Base-by-base conservation (phyloP, 192 early-diverging fungal genomes). In the Coemansia sp. region DNA sequence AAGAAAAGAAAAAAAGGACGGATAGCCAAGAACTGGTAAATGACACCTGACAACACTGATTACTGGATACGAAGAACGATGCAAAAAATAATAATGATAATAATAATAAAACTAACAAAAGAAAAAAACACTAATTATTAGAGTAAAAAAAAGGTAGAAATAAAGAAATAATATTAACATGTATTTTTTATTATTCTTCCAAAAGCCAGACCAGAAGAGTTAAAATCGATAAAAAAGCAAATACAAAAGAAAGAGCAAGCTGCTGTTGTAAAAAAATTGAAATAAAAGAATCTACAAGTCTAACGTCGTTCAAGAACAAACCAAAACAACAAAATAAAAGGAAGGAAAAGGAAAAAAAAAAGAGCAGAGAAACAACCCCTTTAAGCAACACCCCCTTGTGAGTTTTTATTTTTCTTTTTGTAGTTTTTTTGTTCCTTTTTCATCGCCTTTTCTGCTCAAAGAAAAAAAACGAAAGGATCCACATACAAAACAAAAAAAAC, bases 1-100 rank as follows among this genome's bases (percentile, higher is more conserved):
- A 57, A 69, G 33, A 60, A 40, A 62, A 31, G 55, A 5, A 56
- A 56, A 17, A 56, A 56, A 20, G 4, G 25, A 8, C 4, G 55
- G 55, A 7, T 17, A 56, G 0, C 31, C 8, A 25, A 22, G 55
- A 8, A 31, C 17, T 7, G 22, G 22, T 25, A 25, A 25, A 25
- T 1, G 22, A 25, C 22, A 25, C 22, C 22, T 25, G 1, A 25
- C 1, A 25, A 25, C 22, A 25, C 22, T 25, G 22, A 25, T 25
- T 25, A 25, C 22, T 25, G 28, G 28, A 55, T 55, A 29, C 52
- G 2, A 14, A 20, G 52, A 20, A 10, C 22, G 51, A 4, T 14
- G 42, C 28, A 10, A 38, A 57, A 60, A 61, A 28, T 63, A 36
- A 63, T 16, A 49, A 49, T 25, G 22, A 25, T 25, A 25, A 25